Evolutionary conservation across 176 grass and related monocot genomes (phyloP).

Genomic region (Avena atlantica): DNA sequence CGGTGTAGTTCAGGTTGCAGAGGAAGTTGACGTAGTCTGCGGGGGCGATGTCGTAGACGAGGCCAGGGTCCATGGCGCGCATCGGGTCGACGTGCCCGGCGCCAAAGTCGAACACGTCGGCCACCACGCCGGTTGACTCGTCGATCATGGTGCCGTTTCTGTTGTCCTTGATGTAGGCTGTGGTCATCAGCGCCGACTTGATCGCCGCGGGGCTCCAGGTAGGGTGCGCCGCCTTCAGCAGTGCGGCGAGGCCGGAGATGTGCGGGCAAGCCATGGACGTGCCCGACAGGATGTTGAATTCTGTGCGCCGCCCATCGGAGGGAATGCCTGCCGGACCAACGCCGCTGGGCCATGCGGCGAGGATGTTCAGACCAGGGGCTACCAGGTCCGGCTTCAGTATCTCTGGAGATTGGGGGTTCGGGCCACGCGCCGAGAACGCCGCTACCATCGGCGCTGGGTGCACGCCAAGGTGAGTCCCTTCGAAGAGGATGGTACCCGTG

Average conservation of each 20-base stretch:
- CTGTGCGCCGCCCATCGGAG: constrained; percentile 64
- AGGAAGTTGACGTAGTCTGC: constrained; percentile 77
- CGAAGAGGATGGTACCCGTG: constrained; percentile 82
- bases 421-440: constrained; percentile 86
- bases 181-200: constrained; percentile 97
- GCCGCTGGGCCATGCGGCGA: constrained; percentile 80
- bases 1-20: constrained; percentile 87
- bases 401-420: constrained; percentile 87
- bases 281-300: constrained; percentile 96
- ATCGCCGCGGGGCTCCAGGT: constrained; percentile 81
- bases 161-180: constrained; percentile 75
- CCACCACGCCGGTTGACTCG: constrained; percentile 70
- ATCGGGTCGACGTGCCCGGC: constrained; percentile 88
- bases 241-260: constrained; percentile 80
- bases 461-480: constrained; percentile 82
- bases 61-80: constrained; percentile 91
- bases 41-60: constrained; percentile 72
- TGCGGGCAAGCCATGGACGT: constrained; percentile 98
- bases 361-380: constrained; percentile 88
- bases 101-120: constrained; percentile 76
- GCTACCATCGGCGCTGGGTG: constrained; percentile 89
- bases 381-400: constrained; percentile 87
- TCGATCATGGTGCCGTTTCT: constrained; percentile 69
- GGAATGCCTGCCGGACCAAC: constrained; percentile 83
- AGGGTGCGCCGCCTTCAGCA: constrained; percentile 96